Evolutionary conservation across 805 yeast species (phyloP), one percentile per base, ranked within the genome.

Genomic region (Yarrowia deformans): DNA sequence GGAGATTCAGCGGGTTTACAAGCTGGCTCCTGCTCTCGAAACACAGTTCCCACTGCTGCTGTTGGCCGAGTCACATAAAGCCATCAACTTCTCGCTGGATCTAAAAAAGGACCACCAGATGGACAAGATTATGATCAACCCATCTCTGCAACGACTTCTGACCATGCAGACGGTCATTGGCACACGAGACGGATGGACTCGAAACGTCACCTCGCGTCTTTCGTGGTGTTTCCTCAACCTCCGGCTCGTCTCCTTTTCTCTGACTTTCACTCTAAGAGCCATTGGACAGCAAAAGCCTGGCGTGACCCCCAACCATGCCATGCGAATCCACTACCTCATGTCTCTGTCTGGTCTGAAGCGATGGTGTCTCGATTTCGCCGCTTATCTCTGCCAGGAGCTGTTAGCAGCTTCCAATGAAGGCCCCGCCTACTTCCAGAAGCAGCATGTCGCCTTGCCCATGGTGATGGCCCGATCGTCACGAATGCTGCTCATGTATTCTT

Each of bases 281-380:
- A 64, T 71, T 70, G 48, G 50, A 67, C 35, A 61, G 63, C 69
- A 87, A 73, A 87, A 86, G 72, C 85, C 84, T 46, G 81, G 78
- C 14, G 83, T 84, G 6, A 75, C 81, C 1, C 82, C 83, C 45
- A 90, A 87, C 70, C 71, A 73, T 29, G 74, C 77, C 61, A 72
- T 69, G 61, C 77, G 77, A 64, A 61, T 76, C 34, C 67, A 72
- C 8, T 49, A 63, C 16, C 56, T 63, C 46, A 40, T 40, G 56
- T 69, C 75, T 4, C 73, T 81, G 73, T 78, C 91, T n/a, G 98
- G 98, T 0, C 85, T 90, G 48, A 86, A 90, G 9, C 86, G 91
- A 73, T 94, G 98, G 97, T 84, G 91, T 72, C 84, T 91, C 40
- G 97, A 93, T 75, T 85, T 91, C 70, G 82, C 91, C 68, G 86